Evolutionary conservation across 768 basidiomycete genomes (phyloP).

Genomic region (Saitozyma sp.): DNA sequence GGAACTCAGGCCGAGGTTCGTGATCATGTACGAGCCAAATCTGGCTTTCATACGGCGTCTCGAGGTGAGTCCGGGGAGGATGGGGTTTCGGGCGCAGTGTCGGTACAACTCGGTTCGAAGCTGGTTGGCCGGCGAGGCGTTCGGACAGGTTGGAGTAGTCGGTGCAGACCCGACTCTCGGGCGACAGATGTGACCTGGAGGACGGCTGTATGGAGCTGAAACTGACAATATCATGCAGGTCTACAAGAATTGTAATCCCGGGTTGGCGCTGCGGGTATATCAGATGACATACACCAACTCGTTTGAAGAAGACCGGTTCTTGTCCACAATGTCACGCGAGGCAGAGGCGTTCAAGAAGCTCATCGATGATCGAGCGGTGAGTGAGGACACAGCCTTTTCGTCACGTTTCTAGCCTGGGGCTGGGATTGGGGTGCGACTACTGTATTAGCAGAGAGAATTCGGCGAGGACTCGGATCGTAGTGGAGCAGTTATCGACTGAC

Average conservation of each 20-base stretch:
- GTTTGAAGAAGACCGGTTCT: conserved; percentile 92
- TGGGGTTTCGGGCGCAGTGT: too few relatives aligned
- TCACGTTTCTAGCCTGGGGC: too few relatives aligned
- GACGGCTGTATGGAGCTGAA: too few relatives aligned
- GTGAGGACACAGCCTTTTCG: neutral
- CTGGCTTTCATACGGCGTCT: conserved; percentile 88
- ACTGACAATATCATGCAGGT: conserved; percentile 59
- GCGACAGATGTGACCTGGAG: neutral
- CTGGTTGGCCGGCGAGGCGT: too few relatives aligned
- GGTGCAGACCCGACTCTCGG: neutral
- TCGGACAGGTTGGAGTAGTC: too few relatives aligned
- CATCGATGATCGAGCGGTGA: conserved; percentile 85
- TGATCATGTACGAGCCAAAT: conserved; percentile 93
- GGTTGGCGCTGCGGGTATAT: conserved; percentile 81
- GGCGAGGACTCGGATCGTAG: neutral
- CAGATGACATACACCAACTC: conserved; percentile 93
- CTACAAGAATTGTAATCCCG: conserved; percentile 79
- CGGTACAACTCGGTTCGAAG: too few relatives aligned
- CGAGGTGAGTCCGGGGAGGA: conserved; percentile 64
- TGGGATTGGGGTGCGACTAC: too few relatives aligned
- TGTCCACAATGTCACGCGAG: conserved; percentile 82
- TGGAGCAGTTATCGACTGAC: neutral
- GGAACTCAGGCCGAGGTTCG: conserved; percentile 85
- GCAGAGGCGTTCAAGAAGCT: conserved; percentile 90
- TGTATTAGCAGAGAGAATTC: too few relatives aligned